Percentiles rank a stretch among this genome's conserved stretches.
phyloP scores from a whole-genome alignment of 176 grass and related monocot genomes.

The Aegilops umbellulata region DNA sequence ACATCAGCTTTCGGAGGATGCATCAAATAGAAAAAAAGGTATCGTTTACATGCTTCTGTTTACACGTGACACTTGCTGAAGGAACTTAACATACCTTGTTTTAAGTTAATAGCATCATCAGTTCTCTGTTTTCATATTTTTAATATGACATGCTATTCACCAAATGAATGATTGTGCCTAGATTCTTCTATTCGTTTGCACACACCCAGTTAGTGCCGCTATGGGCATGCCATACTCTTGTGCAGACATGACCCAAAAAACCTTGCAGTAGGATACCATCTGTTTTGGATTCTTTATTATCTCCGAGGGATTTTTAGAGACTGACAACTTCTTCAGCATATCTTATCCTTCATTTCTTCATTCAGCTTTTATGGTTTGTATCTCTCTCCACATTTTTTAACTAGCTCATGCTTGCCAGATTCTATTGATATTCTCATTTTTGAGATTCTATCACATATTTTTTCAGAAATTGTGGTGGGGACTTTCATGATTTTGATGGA shows the following conservation, averaged over 20 bases:
- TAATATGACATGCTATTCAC: neutral
- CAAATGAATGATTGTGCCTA: neutral
- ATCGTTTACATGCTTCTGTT: neutral
- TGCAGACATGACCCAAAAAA: neutral
- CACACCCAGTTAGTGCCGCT: neutral
- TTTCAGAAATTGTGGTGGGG: neutral
- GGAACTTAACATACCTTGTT: neutral
- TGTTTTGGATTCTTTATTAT: no score
- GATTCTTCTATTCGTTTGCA: neutral
- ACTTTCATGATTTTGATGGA: neutral
- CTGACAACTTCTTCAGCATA: neutral
- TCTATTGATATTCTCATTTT: neutral
- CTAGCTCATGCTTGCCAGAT: neutral
- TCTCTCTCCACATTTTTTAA: neutral
- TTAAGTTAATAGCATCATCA: neutral
- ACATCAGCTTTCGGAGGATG: neutral
- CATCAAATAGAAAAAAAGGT: neutral
- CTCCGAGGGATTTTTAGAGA: no score
- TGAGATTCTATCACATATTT: neutral
- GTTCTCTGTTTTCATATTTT: neutral
- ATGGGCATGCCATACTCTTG: neutral
- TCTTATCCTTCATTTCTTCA: constrained; percentile 6
- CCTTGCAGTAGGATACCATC: no score
- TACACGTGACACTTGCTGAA: neutral
- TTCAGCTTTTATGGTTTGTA: neutral